Percentiles rank a stretch among this genome's conserved stretches.
Evolutionary conservation across 306 rosid species (phyloP).

Genomic region (Malus sylvestris): DNA sequence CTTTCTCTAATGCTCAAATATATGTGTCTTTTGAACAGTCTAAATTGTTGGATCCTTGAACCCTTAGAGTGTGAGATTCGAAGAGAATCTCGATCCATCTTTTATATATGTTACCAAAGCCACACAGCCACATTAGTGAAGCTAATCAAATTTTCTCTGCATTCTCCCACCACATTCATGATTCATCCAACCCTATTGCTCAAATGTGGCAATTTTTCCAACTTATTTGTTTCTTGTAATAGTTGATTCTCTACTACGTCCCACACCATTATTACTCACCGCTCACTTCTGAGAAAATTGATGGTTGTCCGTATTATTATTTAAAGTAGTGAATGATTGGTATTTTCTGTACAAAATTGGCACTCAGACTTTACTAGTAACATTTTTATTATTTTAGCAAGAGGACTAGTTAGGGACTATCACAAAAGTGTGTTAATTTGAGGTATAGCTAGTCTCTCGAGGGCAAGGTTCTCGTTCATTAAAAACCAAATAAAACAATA

Average conservation of each 20-base stretch:
- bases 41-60: no score
- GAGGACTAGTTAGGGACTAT: no score
- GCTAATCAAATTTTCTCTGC: not conserved
- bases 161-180: not conserved
- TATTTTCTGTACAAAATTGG: not conserved
- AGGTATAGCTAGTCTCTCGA: no score
- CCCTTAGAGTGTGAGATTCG: no score
- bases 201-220: not conserved
- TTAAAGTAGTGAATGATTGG: not conserved
- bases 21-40: no score
- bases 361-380: not conserved
- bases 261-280: not conserved
- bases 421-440: no score
- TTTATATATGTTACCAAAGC: not conserved
- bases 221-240: no score
- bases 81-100: no score
- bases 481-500: not conserved
- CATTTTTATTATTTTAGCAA: no score
- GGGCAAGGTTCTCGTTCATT: no score
- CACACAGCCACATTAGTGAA: not conserved
- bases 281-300: not conserved
- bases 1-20: no score
- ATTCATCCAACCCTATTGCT: not conserved
- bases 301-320: not conserved
- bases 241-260: not conserved